phyloP scores from a whole-genome alignment of 805 yeast species.

The Ogataea kodamae region DNA sequence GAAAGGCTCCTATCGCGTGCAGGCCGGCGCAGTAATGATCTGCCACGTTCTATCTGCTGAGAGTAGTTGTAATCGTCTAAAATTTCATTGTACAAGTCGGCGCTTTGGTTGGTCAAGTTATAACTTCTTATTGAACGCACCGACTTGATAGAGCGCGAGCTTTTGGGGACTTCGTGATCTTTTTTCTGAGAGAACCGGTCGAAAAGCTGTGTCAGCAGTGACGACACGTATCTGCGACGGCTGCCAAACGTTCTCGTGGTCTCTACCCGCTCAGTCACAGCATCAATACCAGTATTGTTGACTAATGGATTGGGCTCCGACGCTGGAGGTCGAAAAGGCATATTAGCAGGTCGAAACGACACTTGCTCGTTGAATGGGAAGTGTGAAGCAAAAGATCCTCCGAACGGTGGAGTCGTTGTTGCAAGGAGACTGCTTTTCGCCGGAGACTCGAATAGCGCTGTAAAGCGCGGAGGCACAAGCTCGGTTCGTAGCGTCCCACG shows the following conservation, averaged over 20 bases:
- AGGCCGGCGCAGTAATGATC: constrained; percentile 9
- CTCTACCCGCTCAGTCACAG: neutral
- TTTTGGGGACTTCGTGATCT: constrained; percentile 6
- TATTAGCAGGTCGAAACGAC: too few relatives aligned
- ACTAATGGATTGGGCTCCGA: too few relatives aligned
- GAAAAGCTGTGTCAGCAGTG: constrained; percentile 9
- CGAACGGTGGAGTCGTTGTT: too few relatives aligned
- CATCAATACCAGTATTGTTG: too few relatives aligned
- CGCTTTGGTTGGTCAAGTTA: constrained; percentile 8
- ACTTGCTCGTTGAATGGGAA: constrained; percentile 1
- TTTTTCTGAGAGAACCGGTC: constrained; percentile 10
- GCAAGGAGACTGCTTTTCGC: neutral
- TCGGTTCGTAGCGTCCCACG: constrained; percentile 10
- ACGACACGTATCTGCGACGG: constrained; percentile 9
- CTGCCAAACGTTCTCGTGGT: constrained; percentile 1
- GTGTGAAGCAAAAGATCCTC: neutral
- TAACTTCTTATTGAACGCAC: constrained; percentile 8
- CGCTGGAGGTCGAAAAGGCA: too few relatives aligned
- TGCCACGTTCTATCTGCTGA: constrained; percentile 10
- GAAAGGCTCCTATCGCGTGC: constrained; percentile 15
- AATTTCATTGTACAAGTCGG: constrained; percentile 20
- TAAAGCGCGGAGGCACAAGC: constrained; percentile 4
- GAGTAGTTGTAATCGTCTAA: constrained; percentile 21
- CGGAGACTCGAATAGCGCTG: neutral
- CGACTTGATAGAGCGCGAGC: constrained; percentile 8